Evolutionary conservation across 306 rosid genomes (phyloP), one percentile per base, ranked within the genome.

Genomic region (Dryas drummondii): DNA sequence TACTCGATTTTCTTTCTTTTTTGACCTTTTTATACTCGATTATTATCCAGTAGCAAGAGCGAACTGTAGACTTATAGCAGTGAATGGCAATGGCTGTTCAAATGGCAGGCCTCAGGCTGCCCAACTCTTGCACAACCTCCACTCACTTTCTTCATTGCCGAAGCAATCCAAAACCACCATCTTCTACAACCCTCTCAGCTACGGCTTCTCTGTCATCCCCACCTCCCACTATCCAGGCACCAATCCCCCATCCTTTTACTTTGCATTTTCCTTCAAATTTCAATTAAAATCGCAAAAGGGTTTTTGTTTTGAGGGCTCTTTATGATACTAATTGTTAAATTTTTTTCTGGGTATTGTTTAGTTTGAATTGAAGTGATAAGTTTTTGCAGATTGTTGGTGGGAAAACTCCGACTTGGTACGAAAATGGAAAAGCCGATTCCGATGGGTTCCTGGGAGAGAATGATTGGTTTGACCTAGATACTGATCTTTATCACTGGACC

Each of bases 401-500:
- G 77, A 82, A 57, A 84, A 75, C 63, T 78, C 81, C 87, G 50
- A 73, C 76, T 77, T 81, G 72, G 74, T 72, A 72, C 75, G 88
- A 78, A 73, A 79, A 87, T 82, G 88, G 81, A 41, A 61, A 49
- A 67, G 71, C 32, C 56, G 72, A 77, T 78, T 16, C 79, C 46
- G 50, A 80, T 76, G 77, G 75, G 32, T 67, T 42, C 70, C 76
- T 65, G 66, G 82, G 59, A 22, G 88, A 83, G 79, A 72, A 54
- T 70, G 86, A 84, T 77, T 90, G 97, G 97, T 80, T 76, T 78
- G 90, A 83, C 61, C 64, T 94, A 78, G 93, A 94, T 42, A 48
- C 87, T 72, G 96, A 91, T 86, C 91, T 94, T 87, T 84, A 87
- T 76, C 81, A 88, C 86, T 94, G 98, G 98, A 88, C 96, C 45